A percentile compares a stretch with the other conserved stretches of the same genome.
phyloP scores from a whole-genome alignment of 2,329 filamentous ascomycete genomes.

The Stachybotrys chlorohalonatus region DNA sequence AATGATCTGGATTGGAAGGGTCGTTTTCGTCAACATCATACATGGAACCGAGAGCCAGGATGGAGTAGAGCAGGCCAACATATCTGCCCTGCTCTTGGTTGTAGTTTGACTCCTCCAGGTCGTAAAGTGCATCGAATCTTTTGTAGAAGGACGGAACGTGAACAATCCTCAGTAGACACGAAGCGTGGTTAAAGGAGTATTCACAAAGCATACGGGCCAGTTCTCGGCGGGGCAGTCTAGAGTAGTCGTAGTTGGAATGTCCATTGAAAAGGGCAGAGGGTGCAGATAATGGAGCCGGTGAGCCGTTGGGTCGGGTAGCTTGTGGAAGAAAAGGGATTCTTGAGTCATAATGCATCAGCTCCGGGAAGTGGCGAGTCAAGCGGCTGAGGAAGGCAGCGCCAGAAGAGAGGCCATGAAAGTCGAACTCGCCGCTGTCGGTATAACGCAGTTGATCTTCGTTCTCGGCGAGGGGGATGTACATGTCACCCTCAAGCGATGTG shows the following conservation, averaged over 20 bases:
- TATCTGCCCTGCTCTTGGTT: background rate
- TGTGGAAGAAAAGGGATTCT: background rate
- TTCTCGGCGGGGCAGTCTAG: background rate
- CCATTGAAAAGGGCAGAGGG: background rate
- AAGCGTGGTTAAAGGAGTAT: constrained; percentile 1
- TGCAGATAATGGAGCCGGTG: background rate
- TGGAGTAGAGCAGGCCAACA: constrained; percentile 1
- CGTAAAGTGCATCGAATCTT: background rate
- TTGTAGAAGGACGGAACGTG: background rate
- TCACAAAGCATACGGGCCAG: background rate
- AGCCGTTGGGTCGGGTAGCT: background rate
- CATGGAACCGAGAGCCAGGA: background rate
- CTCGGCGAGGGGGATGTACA: background rate
- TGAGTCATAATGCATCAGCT: background rate
- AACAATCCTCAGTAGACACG: background rate
- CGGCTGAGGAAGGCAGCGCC: background rate
- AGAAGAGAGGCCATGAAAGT: background rate
- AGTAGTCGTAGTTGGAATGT: background rate
- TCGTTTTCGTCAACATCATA: constrained; percentile 1
- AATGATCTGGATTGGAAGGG: constrained; percentile 1
- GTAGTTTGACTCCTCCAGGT: background rate
- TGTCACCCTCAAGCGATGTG: background rate
- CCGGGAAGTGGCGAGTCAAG: background rate
- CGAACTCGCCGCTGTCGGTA: background rate
- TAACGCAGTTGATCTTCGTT: background rate